Conservation (phyloP, 768 basidiomycete genomes). For the Pholiota molesta region DNA sequence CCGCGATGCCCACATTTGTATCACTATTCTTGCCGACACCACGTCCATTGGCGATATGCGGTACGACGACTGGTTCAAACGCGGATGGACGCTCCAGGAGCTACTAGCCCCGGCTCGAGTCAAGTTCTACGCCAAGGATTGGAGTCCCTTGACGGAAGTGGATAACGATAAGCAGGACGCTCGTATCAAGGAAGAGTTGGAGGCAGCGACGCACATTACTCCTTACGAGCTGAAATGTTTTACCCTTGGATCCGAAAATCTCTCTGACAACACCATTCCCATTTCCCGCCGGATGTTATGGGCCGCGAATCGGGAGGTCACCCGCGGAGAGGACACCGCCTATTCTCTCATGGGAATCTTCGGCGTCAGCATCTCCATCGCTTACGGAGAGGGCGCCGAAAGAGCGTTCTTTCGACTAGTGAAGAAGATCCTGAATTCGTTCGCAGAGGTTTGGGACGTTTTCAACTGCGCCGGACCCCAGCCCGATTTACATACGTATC, state of each 20-base stretch:
- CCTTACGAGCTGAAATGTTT: constrained; percentile 3
- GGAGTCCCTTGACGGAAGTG: neutral
- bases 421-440: constrained; percentile 8
- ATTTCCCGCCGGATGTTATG: constrained; percentile 10
- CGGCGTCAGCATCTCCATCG: constrained; percentile 8
- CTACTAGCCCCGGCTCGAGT: constrained; percentile 5
- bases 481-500: neutral
- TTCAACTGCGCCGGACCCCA: constrained; percentile 10
- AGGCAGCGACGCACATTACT: constrained; percentile 8
- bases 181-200: neutral
- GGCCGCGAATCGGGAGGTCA: constrained; percentile 10
- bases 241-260: constrained; percentile 3
- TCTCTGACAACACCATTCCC: constrained; percentile 2
- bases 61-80: constrained; percentile 9
- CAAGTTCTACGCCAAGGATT: constrained; percentile 10
- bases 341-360: constrained; percentile 12
- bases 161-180: constrained; percentile 5
- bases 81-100: constrained; percentile 15
- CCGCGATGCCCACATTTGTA: constrained; percentile 5
- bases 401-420: constrained; percentile 11
- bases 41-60: neutral
- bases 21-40: constrained; percentile 4
- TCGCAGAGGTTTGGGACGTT: constrained; percentile 10
- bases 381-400: constrained; percentile 12
- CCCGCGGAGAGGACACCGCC: constrained; percentile 12